Base-by-base conservation (phyloP, 108 stramenopile species). In the Discostella pseudostelligera region DNA sequence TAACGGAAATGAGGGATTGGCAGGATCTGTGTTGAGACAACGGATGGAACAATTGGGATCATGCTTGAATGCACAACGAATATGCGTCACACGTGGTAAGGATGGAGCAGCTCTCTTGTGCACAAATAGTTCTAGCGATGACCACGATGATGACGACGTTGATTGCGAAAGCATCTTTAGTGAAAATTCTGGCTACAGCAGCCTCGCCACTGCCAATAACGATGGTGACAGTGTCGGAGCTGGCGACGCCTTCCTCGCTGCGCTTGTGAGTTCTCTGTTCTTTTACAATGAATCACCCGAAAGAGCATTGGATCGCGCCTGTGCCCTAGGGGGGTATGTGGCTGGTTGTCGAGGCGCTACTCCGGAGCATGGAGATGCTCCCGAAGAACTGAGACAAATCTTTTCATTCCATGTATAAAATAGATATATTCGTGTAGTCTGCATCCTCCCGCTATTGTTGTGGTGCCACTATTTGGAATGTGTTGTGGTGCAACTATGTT, bases 201-300 rank as follows among this genome's bases (percentile, higher is more conserved):
- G 26, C 1, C 25, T 26, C 1, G 2, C 42, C 11, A 26, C 56
- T 14, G 54, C 1, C 11, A 53, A 11, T 22, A 47, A 37, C 29
- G 75, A 63, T 24, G 42, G 57, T 19, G 75, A 81, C 50, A 81
- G 69, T 20, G 80, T 81, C 10, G 80, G 80, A 10, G 69, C 74
- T 8, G 80, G 80, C 6, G 80, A 81, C 58, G 49, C 80, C 25
- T 81, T 81, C 59, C 26, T 70, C 5, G 80, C 80, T 9, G 56
- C 74, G 6, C 28, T 81, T 17, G 60, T 81, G 11, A 36, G 39
- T 43, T 75, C 66, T 16, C 43, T 71, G 0, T 66, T 81, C 13
- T 20, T 71, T 39, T 36, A 28, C 19, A 42, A 47, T 1, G 80
- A 81, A 44, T 16, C 57, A 17, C 60, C 74, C 0, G 42, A 13